Conservation (phyloP, 2,329 filamentous ascomycete species). For the Colletotrichum acutatum region DNA sequence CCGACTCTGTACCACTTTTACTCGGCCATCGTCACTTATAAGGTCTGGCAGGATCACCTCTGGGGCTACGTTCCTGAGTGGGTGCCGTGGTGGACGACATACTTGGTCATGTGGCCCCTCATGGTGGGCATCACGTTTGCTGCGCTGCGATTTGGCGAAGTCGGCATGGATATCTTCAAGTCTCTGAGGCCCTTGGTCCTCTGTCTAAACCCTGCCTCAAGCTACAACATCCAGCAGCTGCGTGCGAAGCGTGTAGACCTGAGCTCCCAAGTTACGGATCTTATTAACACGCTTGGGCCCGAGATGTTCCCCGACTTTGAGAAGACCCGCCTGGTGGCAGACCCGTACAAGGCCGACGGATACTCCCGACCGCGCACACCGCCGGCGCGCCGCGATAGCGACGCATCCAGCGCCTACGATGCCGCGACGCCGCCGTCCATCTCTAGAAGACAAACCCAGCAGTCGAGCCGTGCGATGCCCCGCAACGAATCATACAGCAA, state of each 20-base stretch:
- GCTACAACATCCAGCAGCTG: slow-evolving; percentile 84
- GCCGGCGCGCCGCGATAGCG: slow-evolving; percentile 57
- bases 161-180: slow-evolving; percentile 99
- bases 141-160: slow-evolving; percentile 92
- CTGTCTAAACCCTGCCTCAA: slow-evolving; percentile 84
- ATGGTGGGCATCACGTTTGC: slow-evolving; percentile 93
- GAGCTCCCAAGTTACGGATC: slow-evolving; percentile 83
- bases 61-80: slow-evolving; percentile 84
- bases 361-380: slow-evolving; percentile 40
- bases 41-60: slow-evolving; percentile 83
- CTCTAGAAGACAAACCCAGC: slow-evolving; percentile 62
- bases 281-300: slow-evolving; percentile 95
- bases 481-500: slow-evolving; percentile 96
- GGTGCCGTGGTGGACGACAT: slow-evolving; percentile 82
- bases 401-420: slow-evolving; percentile 55
- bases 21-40: slow-evolving; percentile 77
- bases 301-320: slow-evolving; percentile 99
- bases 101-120: slow-evolving; percentile 79
- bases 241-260: slow-evolving; percentile 78
- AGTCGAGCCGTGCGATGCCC: slow-evolving; percentile 69
- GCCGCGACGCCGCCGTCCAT: slow-evolving; percentile 52
- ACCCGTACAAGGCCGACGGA: slow-evolving; percentile 56
- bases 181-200: slow-evolving; percentile 89
- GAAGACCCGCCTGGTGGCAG: slow-evolving; percentile 74
- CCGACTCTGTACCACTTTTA: slow-evolving; percentile 87